A percentile compares a stretch with the other conserved stretches of the same genome.
phyloP scores from a whole-genome alignment of 2,329 filamentous ascomycete species.

The Hypomyces perniciosus region DNA sequence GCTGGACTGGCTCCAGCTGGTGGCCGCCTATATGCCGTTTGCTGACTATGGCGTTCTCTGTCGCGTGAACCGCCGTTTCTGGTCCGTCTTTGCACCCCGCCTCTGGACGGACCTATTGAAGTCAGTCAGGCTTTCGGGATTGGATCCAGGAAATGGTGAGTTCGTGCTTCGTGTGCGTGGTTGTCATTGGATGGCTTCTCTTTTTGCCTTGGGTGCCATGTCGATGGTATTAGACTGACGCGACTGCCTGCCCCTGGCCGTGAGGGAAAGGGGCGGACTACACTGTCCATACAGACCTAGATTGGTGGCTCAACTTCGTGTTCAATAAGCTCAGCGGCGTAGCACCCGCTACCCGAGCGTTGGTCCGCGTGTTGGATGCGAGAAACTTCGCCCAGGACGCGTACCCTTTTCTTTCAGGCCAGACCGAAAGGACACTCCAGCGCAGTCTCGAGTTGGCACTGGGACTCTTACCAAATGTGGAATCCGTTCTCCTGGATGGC shows the following conservation, averaged over 20 bases:
- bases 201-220: neutral
- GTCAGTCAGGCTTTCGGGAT: slow-evolving; percentile 31
- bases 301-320: slow-evolving; percentile 45
- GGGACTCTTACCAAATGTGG: slow-evolving; percentile 36
- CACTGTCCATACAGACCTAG: slow-evolving; percentile 34
- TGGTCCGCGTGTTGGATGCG: slow-evolving; percentile 45
- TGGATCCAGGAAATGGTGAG: slow-evolving; percentile 42
- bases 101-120: slow-evolving; percentile 48
- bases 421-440: slow-evolving; percentile 28
- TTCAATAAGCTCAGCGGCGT: slow-evolving; percentile 30
- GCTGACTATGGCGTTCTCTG: slow-evolving; percentile 41
- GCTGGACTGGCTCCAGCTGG: slow-evolving; percentile 44
- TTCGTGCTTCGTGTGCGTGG: slow-evolving; percentile 1
- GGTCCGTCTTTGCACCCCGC: slow-evolving; percentile 43
- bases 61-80: slow-evolving; percentile 42
- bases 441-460: slow-evolving; percentile 35
- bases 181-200: too few relatives aligned
- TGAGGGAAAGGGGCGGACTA: neutral
- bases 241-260: neutral
- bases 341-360: slow-evolving; percentile 32
- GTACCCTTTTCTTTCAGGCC: slow-evolving; percentile 37
- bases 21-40: slow-evolving; percentile 38
- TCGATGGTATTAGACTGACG: slow-evolving; percentile 5
- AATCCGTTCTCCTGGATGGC: slow-evolving; percentile 43
- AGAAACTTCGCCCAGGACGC: slow-evolving; percentile 35